These are phyloP conservation scores for Phialophora tarda DNA, from an alignment of 2,329 filamentous ascomycete genomes.

Conservation along the genomic window DNA sequence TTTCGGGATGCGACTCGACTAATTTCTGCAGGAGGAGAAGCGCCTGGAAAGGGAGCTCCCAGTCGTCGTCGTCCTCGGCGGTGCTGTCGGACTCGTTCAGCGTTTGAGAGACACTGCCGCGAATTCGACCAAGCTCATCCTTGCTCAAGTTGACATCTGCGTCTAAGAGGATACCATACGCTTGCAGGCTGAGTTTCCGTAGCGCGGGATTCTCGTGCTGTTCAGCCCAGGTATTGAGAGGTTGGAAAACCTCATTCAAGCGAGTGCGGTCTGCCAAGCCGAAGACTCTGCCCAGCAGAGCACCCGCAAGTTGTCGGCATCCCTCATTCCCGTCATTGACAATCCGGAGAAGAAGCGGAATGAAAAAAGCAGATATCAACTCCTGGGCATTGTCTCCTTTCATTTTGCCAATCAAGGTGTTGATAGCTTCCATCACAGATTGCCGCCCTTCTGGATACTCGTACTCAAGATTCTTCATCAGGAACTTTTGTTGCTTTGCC, in stretches of 20 bases:
- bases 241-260: constrained; percentile 69
- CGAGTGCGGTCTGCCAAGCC: constrained; percentile 75
- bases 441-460: constrained; percentile 84
- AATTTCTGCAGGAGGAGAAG: constrained; percentile 73
- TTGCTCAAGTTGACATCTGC: constrained; percentile 67
- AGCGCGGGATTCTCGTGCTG: constrained; percentile 75
- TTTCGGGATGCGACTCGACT: constrained; percentile 67
- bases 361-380: constrained; percentile 78
- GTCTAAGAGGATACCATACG: constrained; percentile 83
- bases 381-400: constrained; percentile 82
- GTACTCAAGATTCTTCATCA: constrained; percentile 90
- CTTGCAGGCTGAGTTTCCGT: constrained; percentile 74
- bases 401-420: constrained; percentile 84
- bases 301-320: constrained; percentile 80
- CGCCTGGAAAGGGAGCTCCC: constrained; percentile 75
- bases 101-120: constrained; percentile 21
- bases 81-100: constrained; percentile 39
- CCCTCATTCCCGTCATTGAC: constrained; percentile 87
- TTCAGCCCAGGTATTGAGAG: constrained; percentile 76
- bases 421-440: constrained; percentile 90
- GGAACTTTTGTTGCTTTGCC: constrained; percentile 85
- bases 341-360: constrained; percentile 82
- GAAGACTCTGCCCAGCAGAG: constrained; percentile 81
- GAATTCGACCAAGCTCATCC: constrained; percentile 43
- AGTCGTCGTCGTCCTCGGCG: constrained; percentile 56